Conservation (phyloP, 2,329 filamentous ascomycete genomes). For the Trichoderma koningiopsis region DNA sequence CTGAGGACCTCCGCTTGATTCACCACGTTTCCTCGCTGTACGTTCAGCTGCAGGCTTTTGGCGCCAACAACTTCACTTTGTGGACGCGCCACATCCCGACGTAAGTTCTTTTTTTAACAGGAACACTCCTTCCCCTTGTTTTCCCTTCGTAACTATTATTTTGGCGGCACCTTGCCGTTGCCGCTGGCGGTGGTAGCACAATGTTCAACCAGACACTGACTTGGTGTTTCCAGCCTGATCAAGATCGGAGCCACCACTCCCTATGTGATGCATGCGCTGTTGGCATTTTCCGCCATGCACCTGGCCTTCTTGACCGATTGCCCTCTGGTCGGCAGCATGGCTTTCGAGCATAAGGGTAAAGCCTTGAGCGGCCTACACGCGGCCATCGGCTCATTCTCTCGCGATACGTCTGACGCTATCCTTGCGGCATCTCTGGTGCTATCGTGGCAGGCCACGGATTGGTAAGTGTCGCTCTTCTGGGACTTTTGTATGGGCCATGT, state of each 20-base stretch:
- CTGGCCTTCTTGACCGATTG: slow-evolving; percentile 88
- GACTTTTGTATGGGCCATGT: neutral
- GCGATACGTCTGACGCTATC: slow-evolving; percentile 85
- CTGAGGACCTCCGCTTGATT: slow-evolving; percentile 82
- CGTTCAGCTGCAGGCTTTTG: slow-evolving; percentile 74
- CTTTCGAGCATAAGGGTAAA: slow-evolving; percentile 83
- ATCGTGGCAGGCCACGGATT: slow-evolving; percentile 95
- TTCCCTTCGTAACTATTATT: neutral
- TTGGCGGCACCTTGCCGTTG: neutral
- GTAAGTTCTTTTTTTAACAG: slow-evolving; percentile 57
- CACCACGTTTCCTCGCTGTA: slow-evolving; percentile 88
- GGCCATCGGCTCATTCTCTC: slow-evolving; percentile 81
- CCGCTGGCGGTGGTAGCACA: neutral
- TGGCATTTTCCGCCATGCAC: slow-evolving; percentile 94
- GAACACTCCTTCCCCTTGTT: neutral
- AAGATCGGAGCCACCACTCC: slow-evolving; percentile 77
- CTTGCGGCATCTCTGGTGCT: slow-evolving; percentile 88
- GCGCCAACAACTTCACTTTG: slow-evolving; percentile 81
- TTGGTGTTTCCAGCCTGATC: slow-evolving; percentile 46
- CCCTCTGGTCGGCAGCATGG: slow-evolving; percentile 80
- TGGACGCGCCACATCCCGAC: slow-evolving; percentile 93
- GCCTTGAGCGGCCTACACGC: slow-evolving; percentile 87
- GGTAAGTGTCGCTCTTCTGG: slow-evolving; percentile 58
- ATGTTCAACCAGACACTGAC: slow-evolving; percentile 19
- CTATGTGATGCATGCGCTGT: slow-evolving; percentile 91